Evolutionary conservation across 1,284 basidiomycete species (phyloP).

Genomic region (Rugiboletus extremiorientalis): DNA sequence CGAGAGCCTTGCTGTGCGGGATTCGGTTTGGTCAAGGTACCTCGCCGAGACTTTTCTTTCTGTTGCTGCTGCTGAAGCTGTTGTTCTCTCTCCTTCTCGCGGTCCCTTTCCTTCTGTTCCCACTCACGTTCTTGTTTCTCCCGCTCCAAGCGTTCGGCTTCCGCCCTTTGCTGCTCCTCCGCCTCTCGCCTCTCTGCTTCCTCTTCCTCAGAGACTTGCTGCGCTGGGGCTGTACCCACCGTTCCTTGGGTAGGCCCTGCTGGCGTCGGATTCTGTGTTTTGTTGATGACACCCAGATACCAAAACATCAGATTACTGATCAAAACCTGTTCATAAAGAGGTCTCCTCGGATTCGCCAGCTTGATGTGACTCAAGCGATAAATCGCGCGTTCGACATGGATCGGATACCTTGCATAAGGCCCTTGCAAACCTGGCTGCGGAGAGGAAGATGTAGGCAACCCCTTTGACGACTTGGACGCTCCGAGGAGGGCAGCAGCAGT

Average conservation of each 20-base stretch:
- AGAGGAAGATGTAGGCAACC: constrained; percentile 57
- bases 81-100: constrained; percentile 36
- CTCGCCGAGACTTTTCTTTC: constrained; percentile 54
- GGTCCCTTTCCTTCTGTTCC: constrained; percentile 45
- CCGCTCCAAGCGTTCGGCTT: constrained; percentile 42
- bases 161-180: constrained; percentile 48
- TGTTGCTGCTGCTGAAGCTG: constrained; percentile 48
- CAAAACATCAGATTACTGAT: constrained; percentile 99
- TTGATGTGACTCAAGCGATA: constrained; percentile 98
- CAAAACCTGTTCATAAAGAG: constrained; percentile 96
- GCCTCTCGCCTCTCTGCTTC: constrained; percentile 41
- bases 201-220: constrained; percentile 30
- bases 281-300: constrained; percentile 98
- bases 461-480: constrained; percentile 76
- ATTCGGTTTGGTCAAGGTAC: constrained; percentile 54
- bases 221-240: constrained; percentile 7
- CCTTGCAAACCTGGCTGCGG: constrained; percentile 58
- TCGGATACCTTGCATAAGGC: constrained; percentile 86
- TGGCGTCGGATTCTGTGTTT: constrained; percentile 54
- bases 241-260: constrained; percentile 27
- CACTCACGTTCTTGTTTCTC: constrained; percentile 48
- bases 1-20: constrained; percentile 43
- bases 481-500: constrained; percentile 82
- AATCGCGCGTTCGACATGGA: constrained; percentile 97
- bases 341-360: constrained; percentile 92